phyloP scores from a whole-genome alignment of 139 green algal genomes.

The Chlamydomonas urium region DNA sequence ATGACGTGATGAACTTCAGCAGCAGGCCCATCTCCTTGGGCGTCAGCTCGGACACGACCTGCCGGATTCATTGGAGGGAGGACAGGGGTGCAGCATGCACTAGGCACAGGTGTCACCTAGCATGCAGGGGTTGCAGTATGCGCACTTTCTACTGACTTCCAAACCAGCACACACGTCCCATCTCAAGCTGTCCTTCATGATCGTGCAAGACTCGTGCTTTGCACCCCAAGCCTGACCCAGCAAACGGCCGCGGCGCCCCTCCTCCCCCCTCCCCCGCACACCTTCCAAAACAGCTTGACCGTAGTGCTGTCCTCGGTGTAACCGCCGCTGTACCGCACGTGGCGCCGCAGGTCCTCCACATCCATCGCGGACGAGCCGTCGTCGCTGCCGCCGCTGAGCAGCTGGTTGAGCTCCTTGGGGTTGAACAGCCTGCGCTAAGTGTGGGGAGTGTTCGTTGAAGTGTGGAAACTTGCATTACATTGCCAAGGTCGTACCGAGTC shows the following conservation, averaged over 20 bases:
- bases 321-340: constrained; percentile 51
- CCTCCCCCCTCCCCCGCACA: background rate
- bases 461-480: too few species aligned
- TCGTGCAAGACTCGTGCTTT: too few species aligned
- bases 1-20: constrained; percentile 85
- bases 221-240: too few species aligned
- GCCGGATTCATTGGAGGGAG: too few species aligned
- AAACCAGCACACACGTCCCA: too few species aligned
- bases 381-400: constrained; percentile 42
- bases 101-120: too few species aligned
- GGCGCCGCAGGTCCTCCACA: constrained; percentile 72
- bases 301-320: constrained; percentile 53
- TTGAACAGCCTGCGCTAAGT: constrained; percentile 81
- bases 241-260: background rate
- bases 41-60: constrained; percentile 52
- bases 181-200: too few species aligned
- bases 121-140: too few species aligned
- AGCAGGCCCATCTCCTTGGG: constrained; percentile 49
- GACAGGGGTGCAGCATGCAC: too few species aligned
- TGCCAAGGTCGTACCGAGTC: background rate
- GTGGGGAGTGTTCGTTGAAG: background rate
- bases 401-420: constrained; percentile 77
- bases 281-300: constrained; percentile 82
- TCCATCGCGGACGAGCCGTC: constrained; percentile 57
- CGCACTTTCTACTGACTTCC: too few species aligned